A percentile compares a stretch with the other conserved stretches of the same genome.
Evolutionary conservation across 164 flowering plant genomes (phyloP).

Genomic region (Aristolochia californica): DNA sequence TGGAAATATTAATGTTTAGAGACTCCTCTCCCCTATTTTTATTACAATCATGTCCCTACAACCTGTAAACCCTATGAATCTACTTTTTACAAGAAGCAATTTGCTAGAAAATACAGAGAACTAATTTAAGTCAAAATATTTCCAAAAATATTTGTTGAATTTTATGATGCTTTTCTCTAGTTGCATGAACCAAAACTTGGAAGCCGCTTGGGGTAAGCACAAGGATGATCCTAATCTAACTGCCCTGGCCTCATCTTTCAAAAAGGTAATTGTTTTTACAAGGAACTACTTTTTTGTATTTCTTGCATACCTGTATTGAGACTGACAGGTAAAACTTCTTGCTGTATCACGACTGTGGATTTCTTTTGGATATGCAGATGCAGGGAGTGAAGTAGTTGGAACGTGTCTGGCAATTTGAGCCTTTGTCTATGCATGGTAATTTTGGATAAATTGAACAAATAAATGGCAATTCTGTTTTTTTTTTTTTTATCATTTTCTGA

Average conservation of each 20-base stretch:
- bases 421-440: too few relatives aligned
- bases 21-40: too few relatives aligned
- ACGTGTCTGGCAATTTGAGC: too few relatives aligned
- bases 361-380: not conserved
- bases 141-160: not conserved
- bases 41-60: not conserved
- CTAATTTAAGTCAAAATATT: not conserved
- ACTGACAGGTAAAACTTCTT: not conserved
- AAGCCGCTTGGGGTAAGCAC: conserved; percentile 65
- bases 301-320: too few relatives aligned
- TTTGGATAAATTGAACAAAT: too few relatives aligned
- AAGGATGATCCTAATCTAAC: conserved; percentile 58
- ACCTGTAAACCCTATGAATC: not conserved
- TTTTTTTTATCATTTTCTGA: too few relatives aligned
- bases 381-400: too few relatives aligned
- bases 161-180: conserved; percentile 18
- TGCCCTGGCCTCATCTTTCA: conserved; percentile 19
- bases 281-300: too few relatives aligned
- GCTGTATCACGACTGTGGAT: not conserved
- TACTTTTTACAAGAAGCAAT: not conserved
- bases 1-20: too few relatives aligned
- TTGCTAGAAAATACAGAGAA: not conserved
- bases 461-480: too few relatives aligned
- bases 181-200: conserved; percentile 67
- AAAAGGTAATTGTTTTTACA: not conserved